A percentile compares a stretch with the other conserved stretches of the same genome.
Evolutionary conservation across 2,329 filamentous ascomycete genomes (phyloP).

Genomic region (Fusarium verrucosum): DNA sequence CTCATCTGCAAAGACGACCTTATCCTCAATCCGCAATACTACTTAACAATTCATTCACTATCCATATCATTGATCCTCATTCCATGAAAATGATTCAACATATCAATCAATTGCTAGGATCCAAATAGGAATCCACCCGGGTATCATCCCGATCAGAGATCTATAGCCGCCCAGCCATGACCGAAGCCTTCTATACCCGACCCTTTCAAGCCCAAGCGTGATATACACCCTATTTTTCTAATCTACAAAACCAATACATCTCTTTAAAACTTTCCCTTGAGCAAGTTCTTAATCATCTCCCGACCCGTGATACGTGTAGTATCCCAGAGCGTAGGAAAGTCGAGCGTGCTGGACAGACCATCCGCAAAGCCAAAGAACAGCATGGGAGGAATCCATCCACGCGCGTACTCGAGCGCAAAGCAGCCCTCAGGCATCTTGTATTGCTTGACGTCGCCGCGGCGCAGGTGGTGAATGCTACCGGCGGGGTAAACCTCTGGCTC

Average conservation of each 20-base stretch:
- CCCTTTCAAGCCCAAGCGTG: background rate
- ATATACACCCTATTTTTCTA: background rate
- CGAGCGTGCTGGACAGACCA: constrained; percentile 80
- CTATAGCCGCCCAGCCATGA: background rate
- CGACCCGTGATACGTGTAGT: constrained; percentile 78
- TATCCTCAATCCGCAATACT: background rate
- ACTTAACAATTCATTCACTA: background rate
- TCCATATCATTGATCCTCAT: background rate
- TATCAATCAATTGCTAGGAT: background rate
- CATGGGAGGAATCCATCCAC: constrained; percentile 94
- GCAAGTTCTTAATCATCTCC: constrained; percentile 79
- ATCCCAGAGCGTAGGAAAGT: constrained; percentile 84
- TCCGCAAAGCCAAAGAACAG: constrained; percentile 89
- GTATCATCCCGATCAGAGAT: constrained; percentile 11
- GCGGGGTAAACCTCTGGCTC: constrained; percentile 74
- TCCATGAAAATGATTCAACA: background rate
- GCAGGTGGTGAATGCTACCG: constrained; percentile 77
- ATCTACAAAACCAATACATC: background rate
- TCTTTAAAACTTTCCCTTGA: constrained; percentile 73
- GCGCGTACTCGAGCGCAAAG: constrained; percentile 85
- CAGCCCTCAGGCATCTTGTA: constrained; percentile 81
- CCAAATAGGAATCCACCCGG: background rate
- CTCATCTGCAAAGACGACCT: too few species aligned
- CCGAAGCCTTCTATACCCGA: background rate
- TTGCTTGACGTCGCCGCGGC: constrained; percentile 78